Evolutionary conservation across 352 stramenopile species (phyloP).

Genomic region (Phytophthora cajani): DNA sequence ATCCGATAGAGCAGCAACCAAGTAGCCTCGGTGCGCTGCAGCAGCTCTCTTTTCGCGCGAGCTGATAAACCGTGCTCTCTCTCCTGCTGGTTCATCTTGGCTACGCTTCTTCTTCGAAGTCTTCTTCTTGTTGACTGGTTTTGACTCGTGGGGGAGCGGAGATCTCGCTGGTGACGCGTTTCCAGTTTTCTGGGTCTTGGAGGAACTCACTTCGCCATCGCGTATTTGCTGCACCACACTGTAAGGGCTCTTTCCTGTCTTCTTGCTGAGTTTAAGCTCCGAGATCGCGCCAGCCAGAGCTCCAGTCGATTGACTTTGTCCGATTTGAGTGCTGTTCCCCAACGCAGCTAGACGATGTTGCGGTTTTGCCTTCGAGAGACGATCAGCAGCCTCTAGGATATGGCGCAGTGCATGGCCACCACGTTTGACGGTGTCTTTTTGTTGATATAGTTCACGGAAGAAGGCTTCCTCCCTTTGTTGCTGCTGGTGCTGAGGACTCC

Average conservation of each 20-base stretch:
- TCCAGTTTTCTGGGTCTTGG: slow-evolving; percentile 20
- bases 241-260: slow-evolving; percentile 59
- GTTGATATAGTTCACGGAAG: slow-evolving; percentile 73
- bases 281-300: slow-evolving; percentile 52
- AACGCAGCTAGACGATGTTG: slow-evolving; percentile 55
- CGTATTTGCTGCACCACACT: slow-evolving; percentile 55
- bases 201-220: background rate
- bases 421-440: slow-evolving; percentile 49
- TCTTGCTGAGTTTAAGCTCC: slow-evolving; percentile 39
- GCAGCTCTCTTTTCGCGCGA: slow-evolving; percentile 56
- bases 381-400: slow-evolving; percentile 70
- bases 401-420: slow-evolving; percentile 67
- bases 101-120: slow-evolving; percentile 16
- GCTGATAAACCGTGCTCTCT: slow-evolving; percentile 52
- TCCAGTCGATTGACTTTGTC: slow-evolving; percentile 46
- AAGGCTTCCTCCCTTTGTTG: slow-evolving; percentile 69
- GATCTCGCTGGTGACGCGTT: slow-evolving; percentile 16
- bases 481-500: slow-evolving; percentile 25
- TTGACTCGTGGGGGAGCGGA: slow-evolving; percentile 1
- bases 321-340: slow-evolving; percentile 37
- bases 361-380: slow-evolving; percentile 50
- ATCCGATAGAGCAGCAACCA: slow-evolving; percentile 66
- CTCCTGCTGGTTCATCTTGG: background rate
- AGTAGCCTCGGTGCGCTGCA: slow-evolving; percentile 63
- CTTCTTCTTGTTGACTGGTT: slow-evolving; percentile 35